Evolutionary conservation across 345 rosid species (phyloP), one percentile per base, ranked within the genome.

Genomic region (Carallia brachiata): DNA sequence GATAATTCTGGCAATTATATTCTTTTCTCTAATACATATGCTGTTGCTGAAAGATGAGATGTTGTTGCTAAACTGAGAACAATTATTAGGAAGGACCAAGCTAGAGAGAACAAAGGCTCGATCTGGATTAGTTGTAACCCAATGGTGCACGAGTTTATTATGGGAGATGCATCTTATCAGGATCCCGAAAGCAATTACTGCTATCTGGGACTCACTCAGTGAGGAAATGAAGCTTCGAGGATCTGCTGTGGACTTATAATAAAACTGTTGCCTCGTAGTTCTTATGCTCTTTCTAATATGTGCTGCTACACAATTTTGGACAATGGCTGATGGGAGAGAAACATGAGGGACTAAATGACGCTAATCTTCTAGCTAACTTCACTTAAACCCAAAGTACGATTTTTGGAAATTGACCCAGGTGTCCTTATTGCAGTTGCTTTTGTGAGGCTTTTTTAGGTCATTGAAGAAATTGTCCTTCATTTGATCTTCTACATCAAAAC

Each of bases 41-140:
- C 83, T 32, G 75, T 67, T 70, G 68, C 77, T 54, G 74, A 74
- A 18, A 54, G 48, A 47, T 71, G 74, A 69, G 76, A 71, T 65
- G 63, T 47, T 66, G 64, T 79, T 73, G 78, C 74, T 62, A 74
- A 74, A 70, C 52, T 82, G 57, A 74, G 83, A 60, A 65, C 34
- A 65, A 66, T 62, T 77, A 75, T 79, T 65, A 73, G 73, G 67
- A 62, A 73, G 37, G 69, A 55, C 36, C 70, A 62, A 36, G 82
- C 77, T 59, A 75, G 34, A 69, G 82, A 79, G 78, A 73, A 76
- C 52, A 67, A 71, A 65, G 82, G 78, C 32, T 80, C 77, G 44
- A 80, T 79, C 64, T 67, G 79, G 84, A 77, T 77, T 82, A 79
- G 62, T 63, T 77, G 68, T 77, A 69, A 39, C 66, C 65, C 54